Conservation (phyloP, 176 grass and related monocot species). For the Thinopyrum elongatum region DNA sequence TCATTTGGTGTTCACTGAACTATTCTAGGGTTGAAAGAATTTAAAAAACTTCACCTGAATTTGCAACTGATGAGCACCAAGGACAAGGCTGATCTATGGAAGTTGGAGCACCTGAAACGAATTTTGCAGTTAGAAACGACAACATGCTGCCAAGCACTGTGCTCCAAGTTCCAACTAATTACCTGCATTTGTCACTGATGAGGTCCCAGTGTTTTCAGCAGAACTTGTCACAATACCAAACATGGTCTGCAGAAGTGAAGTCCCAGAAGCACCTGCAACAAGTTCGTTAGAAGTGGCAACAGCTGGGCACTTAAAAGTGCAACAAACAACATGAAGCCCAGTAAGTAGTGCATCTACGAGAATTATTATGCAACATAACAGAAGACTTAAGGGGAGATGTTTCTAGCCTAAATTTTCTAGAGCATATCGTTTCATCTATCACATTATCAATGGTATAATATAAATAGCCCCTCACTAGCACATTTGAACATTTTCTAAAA, state of each 20-base stretch:
- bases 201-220: not conserved
- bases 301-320: not conserved
- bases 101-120: not conserved
- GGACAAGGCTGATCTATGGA: not conserved
- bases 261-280: not conserved
- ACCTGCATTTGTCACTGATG: not conserved
- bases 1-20: not conserved
- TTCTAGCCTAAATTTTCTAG: not conserved
- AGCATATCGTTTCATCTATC: not conserved
- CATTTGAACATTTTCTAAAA: too few relatives aligned
- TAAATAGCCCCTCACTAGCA: too few relatives aligned
- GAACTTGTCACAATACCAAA: not conserved
- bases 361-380: not conserved
- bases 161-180: not conserved
- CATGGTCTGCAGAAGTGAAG: not conserved
- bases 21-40: not conserved
- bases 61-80: not conserved
- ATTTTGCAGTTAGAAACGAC: too few relatives aligned
- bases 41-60: not conserved
- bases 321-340: not conserved
- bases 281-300: not conserved
- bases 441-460: not conserved
- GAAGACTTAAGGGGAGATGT: not conserved
- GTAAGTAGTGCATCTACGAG: not conserved
- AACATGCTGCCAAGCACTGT: not conserved